phyloP scores from a whole-genome alignment of 2,329 filamentous ascomycete genomes.

The Nigrospora sphaerica region DNA sequence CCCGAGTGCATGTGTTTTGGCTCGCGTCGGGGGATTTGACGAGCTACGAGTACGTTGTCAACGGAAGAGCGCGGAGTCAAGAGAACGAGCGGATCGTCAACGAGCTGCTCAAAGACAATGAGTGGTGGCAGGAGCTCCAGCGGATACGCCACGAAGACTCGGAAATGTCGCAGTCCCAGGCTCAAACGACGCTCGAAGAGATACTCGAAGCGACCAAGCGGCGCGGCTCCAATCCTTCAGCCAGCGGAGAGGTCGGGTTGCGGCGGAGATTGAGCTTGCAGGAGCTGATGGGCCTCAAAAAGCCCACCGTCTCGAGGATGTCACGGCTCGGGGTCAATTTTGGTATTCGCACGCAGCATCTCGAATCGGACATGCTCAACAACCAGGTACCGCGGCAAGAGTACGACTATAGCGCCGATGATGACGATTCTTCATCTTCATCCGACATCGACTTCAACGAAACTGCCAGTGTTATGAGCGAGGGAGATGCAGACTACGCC shows the following conservation, averaged over 20 bases:
- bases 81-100: constrained; percentile 56
- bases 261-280: constrained; percentile 39
- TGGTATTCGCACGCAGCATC: constrained; percentile 68
- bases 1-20: constrained; percentile 74
- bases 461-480: constrained; percentile 30
- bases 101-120: constrained; percentile 59
- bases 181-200: constrained; percentile 33
- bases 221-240: constrained; percentile 36
- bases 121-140: constrained; percentile 78
- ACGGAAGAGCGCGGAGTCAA: constrained; percentile 52
- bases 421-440: constrained; percentile 8
- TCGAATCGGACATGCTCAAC: constrained; percentile 55
- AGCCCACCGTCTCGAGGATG: constrained; percentile 44
- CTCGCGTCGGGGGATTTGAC: constrained; percentile 65
- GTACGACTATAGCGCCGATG: constrained; percentile 14
- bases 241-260: constrained; percentile 12
- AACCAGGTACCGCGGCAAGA: constrained; percentile 7
- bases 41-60: constrained; percentile 72
- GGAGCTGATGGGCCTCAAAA: constrained; percentile 54
- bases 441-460: constrained; percentile 28
- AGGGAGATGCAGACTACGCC: constrained; percentile 30
- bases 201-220: constrained; percentile 36
- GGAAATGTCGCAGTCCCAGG: constrained; percentile 32
- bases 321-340: constrained; percentile 57
- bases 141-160: constrained; percentile 35